Percentiles rank a stretch among this genome's conserved stretches.
These are phyloP conservation scores for Aureobasidium leucospermi DNA, from an alignment of 2,329 filamentous ascomycete species.

Conservation along the genomic window DNA sequence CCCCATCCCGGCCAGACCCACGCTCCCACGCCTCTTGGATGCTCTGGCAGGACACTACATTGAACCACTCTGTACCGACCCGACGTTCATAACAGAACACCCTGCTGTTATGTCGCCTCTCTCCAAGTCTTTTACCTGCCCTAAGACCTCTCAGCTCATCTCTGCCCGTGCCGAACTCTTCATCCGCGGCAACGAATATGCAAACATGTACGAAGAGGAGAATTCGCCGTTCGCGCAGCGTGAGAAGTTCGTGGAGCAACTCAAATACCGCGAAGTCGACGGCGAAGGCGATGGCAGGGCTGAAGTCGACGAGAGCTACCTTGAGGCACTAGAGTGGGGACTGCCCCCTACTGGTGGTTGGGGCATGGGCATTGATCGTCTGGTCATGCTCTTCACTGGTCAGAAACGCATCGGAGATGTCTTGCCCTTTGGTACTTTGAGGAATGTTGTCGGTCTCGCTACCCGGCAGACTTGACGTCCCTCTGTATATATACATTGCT, in stretches of 20 bases:
- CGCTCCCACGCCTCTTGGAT: slow-evolving; percentile 69
- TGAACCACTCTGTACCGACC: slow-evolving; percentile 64
- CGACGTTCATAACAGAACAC: slow-evolving; percentile 83
- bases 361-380: slow-evolving; percentile 85
- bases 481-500: background rate
- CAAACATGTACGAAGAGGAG: slow-evolving; percentile 98
- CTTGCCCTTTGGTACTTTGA: slow-evolving; percentile 78
- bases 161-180: slow-evolving; percentile 32
- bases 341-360: slow-evolving; percentile 94
- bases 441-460: slow-evolving; percentile 43
- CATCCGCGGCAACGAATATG: slow-evolving; percentile 63
- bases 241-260: slow-evolving; percentile 65
- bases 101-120: slow-evolving; percentile 87
- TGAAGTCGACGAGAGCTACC: slow-evolving; percentile 68
- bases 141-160: slow-evolving; percentile 50
- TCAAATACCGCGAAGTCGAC: slow-evolving; percentile 31
- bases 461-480: background rate
- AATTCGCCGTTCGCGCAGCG: slow-evolving; percentile 85
- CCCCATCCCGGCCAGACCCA: slow-evolving; percentile 45
- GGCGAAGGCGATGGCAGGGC: slow-evolving; percentile 41
- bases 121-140: slow-evolving; percentile 75
- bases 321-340: slow-evolving; percentile 77
- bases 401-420: slow-evolving; percentile 75
- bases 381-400: slow-evolving; percentile 86
- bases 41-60: slow-evolving; percentile 68